phyloP scores from a whole-genome alignment of 2,329 filamentous ascomycete species.

The Lachnellula willkommii region DNA sequence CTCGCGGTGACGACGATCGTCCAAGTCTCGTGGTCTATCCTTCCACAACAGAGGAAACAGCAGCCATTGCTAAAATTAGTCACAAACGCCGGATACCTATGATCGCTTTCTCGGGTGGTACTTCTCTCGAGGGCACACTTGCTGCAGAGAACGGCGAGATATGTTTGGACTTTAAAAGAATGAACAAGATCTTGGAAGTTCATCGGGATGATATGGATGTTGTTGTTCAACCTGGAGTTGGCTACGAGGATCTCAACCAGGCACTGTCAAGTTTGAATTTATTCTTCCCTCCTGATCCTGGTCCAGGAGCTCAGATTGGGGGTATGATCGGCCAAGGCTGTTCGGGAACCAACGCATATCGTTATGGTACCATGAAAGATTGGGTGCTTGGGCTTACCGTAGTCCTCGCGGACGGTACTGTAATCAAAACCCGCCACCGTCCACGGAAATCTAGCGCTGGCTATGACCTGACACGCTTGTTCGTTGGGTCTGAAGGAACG shows the following conservation, averaged over 20 bases:
- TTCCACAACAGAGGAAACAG: conserved; percentile 55
- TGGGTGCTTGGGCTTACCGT: conserved; percentile 80
- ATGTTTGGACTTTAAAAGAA: conserved; percentile 79
- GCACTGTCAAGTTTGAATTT: conserved; percentile 62
- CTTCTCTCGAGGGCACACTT: conserved; percentile 84
- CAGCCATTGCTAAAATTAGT: conserved; percentile 61
- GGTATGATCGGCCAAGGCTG: conserved; percentile 78
- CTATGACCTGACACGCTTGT: conserved; percentile 74
- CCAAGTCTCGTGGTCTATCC: conserved; percentile 61
- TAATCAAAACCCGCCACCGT: conserved; percentile 70
- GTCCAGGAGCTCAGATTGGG: conserved; percentile 64
- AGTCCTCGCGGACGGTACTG: conserved; percentile 69
- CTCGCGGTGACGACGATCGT: conserved; percentile 47
- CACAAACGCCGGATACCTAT: conserved; percentile 74
- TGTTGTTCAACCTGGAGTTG: conserved; percentile 81
- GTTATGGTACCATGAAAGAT: conserved; percentile 82
- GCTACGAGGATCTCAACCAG: conserved; percentile 82
- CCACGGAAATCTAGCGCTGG: conserved; percentile 76
- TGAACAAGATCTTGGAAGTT: conserved; percentile 74
- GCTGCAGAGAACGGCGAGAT: conserved; percentile 79
- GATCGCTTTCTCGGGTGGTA: conserved; percentile 69
- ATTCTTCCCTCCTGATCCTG: conserved; percentile 84
- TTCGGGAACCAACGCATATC: conserved; percentile 72
- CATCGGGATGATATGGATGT: conserved; percentile 88
- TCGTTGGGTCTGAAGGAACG: conserved; percentile 77